Evolutionary conservation across 441 rosid genomes (phyloP).

Genomic region (Erodium trifolium): DNA sequence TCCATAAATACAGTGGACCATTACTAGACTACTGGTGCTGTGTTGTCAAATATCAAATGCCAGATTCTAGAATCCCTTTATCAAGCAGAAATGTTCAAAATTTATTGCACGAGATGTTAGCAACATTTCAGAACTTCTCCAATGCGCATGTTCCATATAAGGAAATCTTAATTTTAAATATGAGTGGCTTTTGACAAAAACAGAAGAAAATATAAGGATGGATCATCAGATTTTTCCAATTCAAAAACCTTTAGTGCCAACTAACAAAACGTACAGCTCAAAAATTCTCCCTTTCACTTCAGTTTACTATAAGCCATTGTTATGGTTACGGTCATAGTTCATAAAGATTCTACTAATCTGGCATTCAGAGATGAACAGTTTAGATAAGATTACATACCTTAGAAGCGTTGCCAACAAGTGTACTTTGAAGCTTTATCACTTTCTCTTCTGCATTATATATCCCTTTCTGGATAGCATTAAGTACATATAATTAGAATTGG

Average conservation of each 20-base stretch:
- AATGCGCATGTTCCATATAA: neutral
- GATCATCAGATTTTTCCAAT: neutral
- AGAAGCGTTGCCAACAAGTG: conserved; percentile 68
- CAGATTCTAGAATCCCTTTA: neutral
- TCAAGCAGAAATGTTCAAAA: neutral
- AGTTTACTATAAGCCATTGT: neutral
- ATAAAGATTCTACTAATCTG: neutral
- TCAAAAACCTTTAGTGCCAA: neutral
- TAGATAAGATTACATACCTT: conserved; percentile 32
- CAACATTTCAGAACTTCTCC: neutral
- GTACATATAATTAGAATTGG: neutral
- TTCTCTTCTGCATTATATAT: conserved; percentile 34
- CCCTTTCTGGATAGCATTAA: conserved; percentile 35
- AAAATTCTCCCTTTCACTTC: neutral
- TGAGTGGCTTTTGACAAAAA: neutral
- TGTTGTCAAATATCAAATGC: neutral
- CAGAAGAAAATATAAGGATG: neutral
- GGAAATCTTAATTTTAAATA: neutral
- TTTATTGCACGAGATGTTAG: neutral
- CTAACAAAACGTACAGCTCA: neutral
- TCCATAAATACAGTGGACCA: neutral
- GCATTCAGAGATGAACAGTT: neutral
- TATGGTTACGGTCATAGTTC: neutral
- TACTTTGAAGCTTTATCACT: conserved; percentile 46
- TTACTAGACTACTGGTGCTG: neutral